Evolutionary conservation across 2,329 filamentous ascomycete species (phyloP).

Genomic region (Fonsecaea pedrosoi): DNA sequence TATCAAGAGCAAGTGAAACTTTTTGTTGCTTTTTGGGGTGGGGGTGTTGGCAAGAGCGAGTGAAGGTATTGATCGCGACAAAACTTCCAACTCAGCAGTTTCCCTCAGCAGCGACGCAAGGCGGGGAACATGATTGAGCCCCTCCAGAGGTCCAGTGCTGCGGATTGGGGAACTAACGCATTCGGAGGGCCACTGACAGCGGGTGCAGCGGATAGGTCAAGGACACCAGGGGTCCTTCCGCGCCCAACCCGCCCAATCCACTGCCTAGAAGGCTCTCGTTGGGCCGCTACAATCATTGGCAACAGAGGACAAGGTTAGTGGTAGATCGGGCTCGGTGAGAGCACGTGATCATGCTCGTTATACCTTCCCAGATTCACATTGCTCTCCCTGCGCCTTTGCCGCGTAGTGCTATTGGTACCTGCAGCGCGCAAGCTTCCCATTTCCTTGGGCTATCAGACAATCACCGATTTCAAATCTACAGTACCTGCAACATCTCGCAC

Average conservation of each 20-base stretch:
- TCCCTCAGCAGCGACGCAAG: conserved; percentile 20
- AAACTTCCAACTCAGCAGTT: conserved; percentile 24
- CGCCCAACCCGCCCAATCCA: conserved; percentile 1
- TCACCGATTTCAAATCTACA: conserved; percentile 13
- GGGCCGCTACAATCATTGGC: not conserved
- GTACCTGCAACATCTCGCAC: conserved; percentile 1
- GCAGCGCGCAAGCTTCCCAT: conserved; percentile 26
- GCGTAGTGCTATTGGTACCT: conserved; percentile 35
- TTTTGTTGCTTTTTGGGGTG: conserved; percentile 37
- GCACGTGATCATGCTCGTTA: conserved; percentile 23
- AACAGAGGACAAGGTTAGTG: not conserved
- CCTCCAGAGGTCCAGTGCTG: conserved; percentile 13
- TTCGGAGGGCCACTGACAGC: conserved; percentile 11
- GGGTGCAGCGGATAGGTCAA: conserved; percentile 8
- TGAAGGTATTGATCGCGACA: conserved; percentile 29
- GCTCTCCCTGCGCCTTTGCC: conserved; percentile 22
- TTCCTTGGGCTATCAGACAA: not conserved
- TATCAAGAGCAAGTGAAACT: conserved; percentile 28
- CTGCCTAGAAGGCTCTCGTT: conserved; percentile 5
- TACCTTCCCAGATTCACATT: conserved; percentile 21
- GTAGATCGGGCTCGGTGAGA: not conserved
- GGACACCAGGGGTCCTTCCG: conserved; percentile 13
- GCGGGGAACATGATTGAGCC: conserved; percentile 12
- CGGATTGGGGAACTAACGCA: not conserved
- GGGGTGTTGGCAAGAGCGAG: conserved; percentile 27